These are phyloP conservation scores for Carpinus fangiana DNA, from an alignment of 306 rosid species.

Conservation along the genomic window DNA sequence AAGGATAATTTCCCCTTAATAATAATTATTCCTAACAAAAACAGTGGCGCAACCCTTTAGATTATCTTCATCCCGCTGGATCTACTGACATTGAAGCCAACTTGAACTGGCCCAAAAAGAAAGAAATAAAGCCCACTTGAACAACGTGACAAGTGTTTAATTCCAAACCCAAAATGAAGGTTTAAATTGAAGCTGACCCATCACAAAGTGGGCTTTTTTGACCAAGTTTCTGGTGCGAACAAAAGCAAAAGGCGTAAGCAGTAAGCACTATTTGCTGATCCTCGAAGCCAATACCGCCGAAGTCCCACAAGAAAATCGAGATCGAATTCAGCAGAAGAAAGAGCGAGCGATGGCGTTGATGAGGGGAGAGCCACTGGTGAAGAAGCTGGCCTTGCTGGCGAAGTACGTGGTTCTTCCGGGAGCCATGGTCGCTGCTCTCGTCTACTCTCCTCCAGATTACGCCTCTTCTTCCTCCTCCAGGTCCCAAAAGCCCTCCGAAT, in stretches of 20 bases:
- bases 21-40: no score
- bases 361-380: conserved; percentile 44
- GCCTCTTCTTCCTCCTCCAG: conserved; percentile 7
- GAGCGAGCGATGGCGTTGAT: conserved; percentile 29
- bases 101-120: no score
- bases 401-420: conserved; percentile 38
- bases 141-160: no score
- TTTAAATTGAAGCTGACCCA: no score
- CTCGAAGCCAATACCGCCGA: background rate
- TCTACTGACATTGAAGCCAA: no score
- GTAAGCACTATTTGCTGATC: background rate
- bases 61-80: no score
- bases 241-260: background rate
- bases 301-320: background rate
- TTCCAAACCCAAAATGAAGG: no score
- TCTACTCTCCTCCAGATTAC: conserved; percentile 46
- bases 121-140: no score
- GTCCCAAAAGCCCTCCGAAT: conserved; percentile 28
- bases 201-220: background rate
- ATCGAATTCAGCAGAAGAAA: background rate
- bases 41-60: no score
- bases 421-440: conserved; percentile 39
- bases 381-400: conserved; percentile 35
- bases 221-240: background rate
- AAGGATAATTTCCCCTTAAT: no score